A percentile compares a stretch with the other conserved stretches of the same genome.
These are phyloP conservation scores for Mytilinidion resinicola DNA, from an alignment of 495 filamentous ascomycete species.

Conservation along the genomic window DNA sequence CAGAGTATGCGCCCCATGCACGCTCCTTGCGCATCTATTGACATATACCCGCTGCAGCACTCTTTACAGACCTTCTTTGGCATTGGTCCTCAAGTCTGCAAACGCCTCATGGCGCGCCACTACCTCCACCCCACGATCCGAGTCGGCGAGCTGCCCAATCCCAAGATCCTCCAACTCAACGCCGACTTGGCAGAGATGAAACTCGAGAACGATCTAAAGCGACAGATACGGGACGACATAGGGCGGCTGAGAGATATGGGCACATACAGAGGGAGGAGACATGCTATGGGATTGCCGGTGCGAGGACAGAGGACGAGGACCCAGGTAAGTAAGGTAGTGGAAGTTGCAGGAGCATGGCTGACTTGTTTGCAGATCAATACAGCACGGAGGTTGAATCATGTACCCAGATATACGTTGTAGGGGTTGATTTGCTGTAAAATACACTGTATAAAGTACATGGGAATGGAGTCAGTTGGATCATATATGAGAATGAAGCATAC, in stretches of 20 bases:
- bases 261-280: slow-evolving; percentile 78
- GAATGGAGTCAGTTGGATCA: neutral
- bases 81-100: slow-evolving; percentile 64
- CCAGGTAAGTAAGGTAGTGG: slow-evolving; percentile 49
- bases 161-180: slow-evolving; percentile 71
- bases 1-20: slow-evolving; percentile 17
- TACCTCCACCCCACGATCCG: slow-evolving; percentile 76
- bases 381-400: slow-evolving; percentile 69
- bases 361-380: slow-evolving; percentile 54
- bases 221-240: slow-evolving; percentile 76
- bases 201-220: slow-evolving; percentile 81
- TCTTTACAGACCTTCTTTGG: slow-evolving; percentile 86
- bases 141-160: slow-evolving; percentile 61
- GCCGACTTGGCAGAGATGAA: slow-evolving; percentile 84
- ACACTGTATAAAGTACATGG: neutral
- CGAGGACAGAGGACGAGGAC: slow-evolving; percentile 80
- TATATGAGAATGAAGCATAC: too few species aligned
- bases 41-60: slow-evolving; percentile 48
- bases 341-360: slow-evolving; percentile 9
- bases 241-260: slow-evolving; percentile 83
- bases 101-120: slow-evolving; percentile 75
- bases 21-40: too few species aligned
- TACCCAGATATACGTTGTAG: slow-evolving; percentile 45
- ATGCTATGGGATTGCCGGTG: slow-evolving; percentile 83
- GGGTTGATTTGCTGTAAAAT: neutral